Base-by-base conservation (phyloP, 164 flowering plant genomes). In the Liquidambar formosana region DNA sequence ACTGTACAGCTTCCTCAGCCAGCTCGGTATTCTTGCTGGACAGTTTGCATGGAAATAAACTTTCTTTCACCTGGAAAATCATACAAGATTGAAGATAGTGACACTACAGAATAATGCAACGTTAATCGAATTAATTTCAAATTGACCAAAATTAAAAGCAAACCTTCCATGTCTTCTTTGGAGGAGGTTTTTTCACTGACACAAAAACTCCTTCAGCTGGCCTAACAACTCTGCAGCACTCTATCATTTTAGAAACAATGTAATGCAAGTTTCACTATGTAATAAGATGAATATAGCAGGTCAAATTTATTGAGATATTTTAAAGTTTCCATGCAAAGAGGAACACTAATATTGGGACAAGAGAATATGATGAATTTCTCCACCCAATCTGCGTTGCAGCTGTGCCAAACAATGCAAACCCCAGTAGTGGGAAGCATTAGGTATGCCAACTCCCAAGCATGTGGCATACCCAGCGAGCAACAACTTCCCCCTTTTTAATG, bases 161-260 rank as follows among this genome's bases (percentile, higher is more conserved):
- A 58, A 92, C 99, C 99, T 91, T 94, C 99, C 99, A 92, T 43
- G 81, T 81, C 79, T 92, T 93, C 75, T 75, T 80, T 38, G 87
- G 92, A 80, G 84, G 86, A 68, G 79, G 85, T 71, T 89, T 93
- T 84, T 93, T 93, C 73, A 89, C 86, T 4, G 99, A 90, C 45
- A 88, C 93, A 77, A 82, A 87, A 43, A 61, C 90, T 71, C 92
- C 97, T 75, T 89, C 97, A 38, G 75, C 83, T 67, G 83, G 94
- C 77, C 77, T 86, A 65, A 95, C 97, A 77, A 95, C 89, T 66
- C 99, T 91, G 92, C 75, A 79, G 67, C 41, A 76, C 18, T 48
- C 48, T 23, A 59, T 19, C 41, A 25, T 44, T 49, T 21, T 19
- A 33, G 41, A 45, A 60, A 8, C 26, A 47, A 54, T 9, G 16